A percentile compares a stretch with the other conserved stretches of the same genome.
Conservation (phyloP, 805 yeast genomes). For the Debaryomyces hansenii region DNA sequence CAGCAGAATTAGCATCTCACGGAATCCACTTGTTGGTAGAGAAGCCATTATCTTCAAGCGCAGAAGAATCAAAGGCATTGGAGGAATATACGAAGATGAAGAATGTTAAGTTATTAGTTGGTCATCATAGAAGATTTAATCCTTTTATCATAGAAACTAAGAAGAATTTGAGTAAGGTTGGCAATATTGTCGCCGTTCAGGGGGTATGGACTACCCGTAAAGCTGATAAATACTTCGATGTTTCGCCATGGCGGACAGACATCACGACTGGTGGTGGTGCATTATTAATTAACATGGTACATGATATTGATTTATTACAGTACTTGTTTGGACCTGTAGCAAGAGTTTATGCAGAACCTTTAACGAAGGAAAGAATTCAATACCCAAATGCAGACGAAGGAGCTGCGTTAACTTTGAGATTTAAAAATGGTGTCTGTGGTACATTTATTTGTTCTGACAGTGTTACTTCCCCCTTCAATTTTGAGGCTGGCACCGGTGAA, state of each 20-base stretch:
- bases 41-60: constrained; percentile 34
- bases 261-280: constrained; percentile 34
- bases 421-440: constrained; percentile 33
- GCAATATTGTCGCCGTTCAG: constrained; percentile 35
- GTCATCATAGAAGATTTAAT: constrained; percentile 43
- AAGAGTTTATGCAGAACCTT: constrained; percentile 36
- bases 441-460: constrained; percentile 40
- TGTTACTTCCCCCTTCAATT: constrained; percentile 38
- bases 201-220: constrained; percentile 40
- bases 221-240: constrained; percentile 32
- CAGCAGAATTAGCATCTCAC: constrained; percentile 28
- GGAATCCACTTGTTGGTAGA: constrained; percentile 38
- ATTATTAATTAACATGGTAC: constrained; percentile 37
- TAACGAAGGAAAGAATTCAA: constrained; percentile 27
- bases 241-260: constrained; percentile 33
- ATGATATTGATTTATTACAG: constrained; percentile 38
- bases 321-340: constrained; percentile 39
- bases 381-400: constrained; percentile 37
- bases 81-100: constrained; percentile 20
- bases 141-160: constrained; percentile 38
- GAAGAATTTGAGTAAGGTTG: constrained; percentile 26
- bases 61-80: constrained; percentile 31
- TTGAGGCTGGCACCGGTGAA: constrained; percentile 41
- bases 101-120: constrained; percentile 31
- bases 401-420: constrained; percentile 32